These are phyloP conservation scores for Pyrenophora graminea DNA, from an alignment of 2,329 filamentous ascomycete species.

Conservation along the genomic window DNA sequence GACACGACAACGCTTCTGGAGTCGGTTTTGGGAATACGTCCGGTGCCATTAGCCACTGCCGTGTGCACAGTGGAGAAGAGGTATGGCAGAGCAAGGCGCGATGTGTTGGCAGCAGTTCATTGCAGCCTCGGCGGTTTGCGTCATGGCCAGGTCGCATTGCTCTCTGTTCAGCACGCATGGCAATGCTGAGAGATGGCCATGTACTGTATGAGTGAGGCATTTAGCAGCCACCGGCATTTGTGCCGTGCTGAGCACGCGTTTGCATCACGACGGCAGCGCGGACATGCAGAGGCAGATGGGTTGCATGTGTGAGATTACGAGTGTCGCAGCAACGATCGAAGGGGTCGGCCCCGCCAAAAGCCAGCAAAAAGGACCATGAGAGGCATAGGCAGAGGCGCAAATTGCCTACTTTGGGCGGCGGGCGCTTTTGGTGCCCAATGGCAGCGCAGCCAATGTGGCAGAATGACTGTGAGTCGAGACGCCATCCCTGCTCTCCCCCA, in stretches of 20 bases:
- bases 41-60: conserved; percentile 12
- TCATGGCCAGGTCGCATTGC: conserved; percentile 15
- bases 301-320: conserved; percentile 28
- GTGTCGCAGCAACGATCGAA: conserved; percentile 22
- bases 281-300: conserved; percentile 22
- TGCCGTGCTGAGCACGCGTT: background rate
- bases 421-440: conserved; percentile 17
- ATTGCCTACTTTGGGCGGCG: conserved; percentile 14
- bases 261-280: conserved; percentile 21
- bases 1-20: conserved; percentile 13
- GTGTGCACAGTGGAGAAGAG: conserved; percentile 4
- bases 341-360: conserved; percentile 12
- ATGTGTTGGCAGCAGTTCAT: conserved; percentile 23
- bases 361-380: conserved; percentile 22
- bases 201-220: conserved; percentile 15
- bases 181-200: background rate
- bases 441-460: conserved; percentile 11
- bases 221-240: conserved; percentile 7
- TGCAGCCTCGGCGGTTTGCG: conserved; percentile 23
- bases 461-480: background rate
- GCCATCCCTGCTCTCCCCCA: conserved; percentile 16
- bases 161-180: background rate
- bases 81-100: background rate
- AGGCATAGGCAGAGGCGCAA: conserved; percentile 18
- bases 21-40: conserved; percentile 17